Conservation (phyloP, 179 eudicot species). For the Corrigiola litoralis region DNA sequence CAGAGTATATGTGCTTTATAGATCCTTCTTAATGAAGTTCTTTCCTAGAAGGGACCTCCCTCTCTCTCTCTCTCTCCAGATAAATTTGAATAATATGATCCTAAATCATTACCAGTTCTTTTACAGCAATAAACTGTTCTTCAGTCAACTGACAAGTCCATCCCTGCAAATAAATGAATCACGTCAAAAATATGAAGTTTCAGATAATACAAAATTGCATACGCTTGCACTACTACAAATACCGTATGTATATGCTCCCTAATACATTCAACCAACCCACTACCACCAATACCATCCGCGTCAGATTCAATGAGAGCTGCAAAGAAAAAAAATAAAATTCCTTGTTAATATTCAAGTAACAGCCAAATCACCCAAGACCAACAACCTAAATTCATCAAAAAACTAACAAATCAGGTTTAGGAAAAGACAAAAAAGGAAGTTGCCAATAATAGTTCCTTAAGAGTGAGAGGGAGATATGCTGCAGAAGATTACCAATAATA, state of each 20-base stretch:
- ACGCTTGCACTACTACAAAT: slow-evolving; percentile 29
- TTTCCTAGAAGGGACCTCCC: too few species aligned
- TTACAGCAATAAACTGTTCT: slow-evolving; percentile 98
- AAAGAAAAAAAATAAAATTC: slow-evolving; percentile 5
- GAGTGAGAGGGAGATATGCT: too few species aligned
- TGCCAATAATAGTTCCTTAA: too few species aligned
- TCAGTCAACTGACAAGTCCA: slow-evolving; percentile 89
- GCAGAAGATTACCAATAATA: slow-evolving; percentile 59
- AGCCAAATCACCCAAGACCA: background rate
- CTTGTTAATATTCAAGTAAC: slow-evolving; percentile 3
- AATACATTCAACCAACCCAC: slow-evolving; percentile 98
- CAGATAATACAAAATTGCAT: background rate
- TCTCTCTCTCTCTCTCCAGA: too few species aligned
- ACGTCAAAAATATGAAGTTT: slow-evolving; percentile 6
- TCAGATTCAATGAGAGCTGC: slow-evolving; percentile 98
- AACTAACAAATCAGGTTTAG: too few species aligned
- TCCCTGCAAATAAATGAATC: slow-evolving; percentile 51
- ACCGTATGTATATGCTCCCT: slow-evolving; percentile 97
- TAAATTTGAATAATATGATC: background rate
- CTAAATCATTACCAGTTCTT: slow-evolving; percentile 69
- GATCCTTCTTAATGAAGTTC: too few species aligned
- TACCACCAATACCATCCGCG: slow-evolving; percentile 99
- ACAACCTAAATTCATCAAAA: too few species aligned
- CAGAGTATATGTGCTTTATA: too few species aligned
- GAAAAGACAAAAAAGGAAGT: too few species aligned